These are phyloP conservation scores for Monosporascus sp. DNA, from an alignment of 2,329 filamentous ascomycete species.

Conservation along the genomic window DNA sequence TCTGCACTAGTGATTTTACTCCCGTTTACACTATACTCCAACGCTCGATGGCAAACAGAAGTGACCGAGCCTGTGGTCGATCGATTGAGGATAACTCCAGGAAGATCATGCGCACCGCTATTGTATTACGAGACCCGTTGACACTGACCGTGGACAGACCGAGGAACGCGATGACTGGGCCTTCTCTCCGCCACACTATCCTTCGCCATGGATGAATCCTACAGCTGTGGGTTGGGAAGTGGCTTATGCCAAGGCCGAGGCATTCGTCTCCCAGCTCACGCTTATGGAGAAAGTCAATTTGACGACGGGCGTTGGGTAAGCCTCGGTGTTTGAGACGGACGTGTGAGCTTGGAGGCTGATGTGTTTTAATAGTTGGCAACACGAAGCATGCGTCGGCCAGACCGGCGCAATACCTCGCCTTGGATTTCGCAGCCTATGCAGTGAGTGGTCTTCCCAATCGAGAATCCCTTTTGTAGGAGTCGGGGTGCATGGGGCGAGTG, in stretches of 20 bases:
- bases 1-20: no score
- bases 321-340: conserved; percentile 4
- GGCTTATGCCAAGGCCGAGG: conserved; percentile 69
- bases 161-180: conserved; percentile 17
- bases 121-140: not conserved
- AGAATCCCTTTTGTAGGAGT: no score
- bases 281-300: conserved; percentile 89
- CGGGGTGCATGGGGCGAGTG: no score
- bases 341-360: not conserved
- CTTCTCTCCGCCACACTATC: conserved; percentile 50
- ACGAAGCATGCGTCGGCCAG: conserved; percentile 74
- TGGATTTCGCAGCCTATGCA: conserved; percentile 66
- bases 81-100: no score
- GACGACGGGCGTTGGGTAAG: conserved; percentile 81
- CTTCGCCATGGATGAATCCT: conserved; percentile 81
- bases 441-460: not conserved
- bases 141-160: conserved; percentile 14
- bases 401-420: conserved; percentile 64
- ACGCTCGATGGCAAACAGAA: no score
- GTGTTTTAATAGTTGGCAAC: conserved; percentile 47
- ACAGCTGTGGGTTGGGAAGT: conserved; percentile 65
- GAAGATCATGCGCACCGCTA: no score
- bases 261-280: conserved; percentile 78
- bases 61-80: no score
- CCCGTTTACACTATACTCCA: no score